Evolutionary conservation across 164 flowering plant species (phyloP).

Genomic region (Piper longum): DNA sequence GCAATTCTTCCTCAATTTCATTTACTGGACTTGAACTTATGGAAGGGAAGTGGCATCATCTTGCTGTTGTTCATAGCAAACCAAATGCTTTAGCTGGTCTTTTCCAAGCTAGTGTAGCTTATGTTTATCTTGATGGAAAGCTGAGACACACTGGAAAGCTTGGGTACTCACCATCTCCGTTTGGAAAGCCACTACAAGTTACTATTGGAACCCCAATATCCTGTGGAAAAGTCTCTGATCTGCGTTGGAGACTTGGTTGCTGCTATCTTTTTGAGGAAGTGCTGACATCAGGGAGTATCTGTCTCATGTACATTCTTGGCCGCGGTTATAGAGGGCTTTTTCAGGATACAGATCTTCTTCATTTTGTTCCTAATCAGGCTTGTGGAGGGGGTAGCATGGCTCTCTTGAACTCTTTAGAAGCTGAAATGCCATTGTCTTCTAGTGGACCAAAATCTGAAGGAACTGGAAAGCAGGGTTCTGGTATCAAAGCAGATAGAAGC

Average conservation of each 20-base stretch:
- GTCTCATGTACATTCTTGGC: conserved; percentile 97
- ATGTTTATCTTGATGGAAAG: conserved; percentile 87
- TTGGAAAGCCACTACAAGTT: conserved; percentile 85
- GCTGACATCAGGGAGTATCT: conserved; percentile 79
- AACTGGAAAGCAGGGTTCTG: conserved; percentile 38
- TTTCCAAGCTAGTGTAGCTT: conserved; percentile 94
- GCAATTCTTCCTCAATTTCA: conserved; percentile 70
- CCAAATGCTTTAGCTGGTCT: conserved; percentile 99
- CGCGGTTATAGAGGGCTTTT: conserved; percentile 97
- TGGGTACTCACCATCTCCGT: conserved; percentile 94
- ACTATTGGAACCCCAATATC: conserved; percentile 70
- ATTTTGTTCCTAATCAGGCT: conserved; percentile 92
- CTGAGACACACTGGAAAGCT: conserved; percentile 89
- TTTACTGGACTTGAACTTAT: conserved; percentile 79
- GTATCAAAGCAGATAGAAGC: conserved; percentile 67
- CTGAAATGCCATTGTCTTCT: conserved; percentile 50
- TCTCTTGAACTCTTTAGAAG: conserved; percentile 79
- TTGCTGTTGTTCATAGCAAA: conserved; percentile 94
- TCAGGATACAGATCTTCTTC: conserved; percentile 82
- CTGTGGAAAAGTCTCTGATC: conserved; percentile 47
- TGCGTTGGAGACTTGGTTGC: conserved; percentile 80
- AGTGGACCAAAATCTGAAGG: conserved; percentile 51
- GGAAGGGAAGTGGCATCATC: conserved; percentile 98
- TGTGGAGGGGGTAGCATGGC: conserved; percentile 99
- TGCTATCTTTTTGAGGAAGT: conserved; percentile 97